Conservation (phyloP, 306 rosid genomes). For the Cucumis melo region DNA sequence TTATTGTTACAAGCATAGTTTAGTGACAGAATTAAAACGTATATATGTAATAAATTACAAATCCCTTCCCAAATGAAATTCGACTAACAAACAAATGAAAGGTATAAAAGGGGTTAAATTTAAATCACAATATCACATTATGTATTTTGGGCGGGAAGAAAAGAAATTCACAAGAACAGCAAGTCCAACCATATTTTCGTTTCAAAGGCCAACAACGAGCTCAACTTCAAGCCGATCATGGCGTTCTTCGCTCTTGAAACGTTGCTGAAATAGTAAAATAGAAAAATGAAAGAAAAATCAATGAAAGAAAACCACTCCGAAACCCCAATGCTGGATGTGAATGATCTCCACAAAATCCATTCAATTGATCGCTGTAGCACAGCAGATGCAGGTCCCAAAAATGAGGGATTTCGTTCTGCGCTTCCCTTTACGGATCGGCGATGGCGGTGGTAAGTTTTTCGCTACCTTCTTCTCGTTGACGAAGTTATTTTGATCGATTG, state of each 20-base stretch:
- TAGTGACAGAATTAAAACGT: too few species aligned
- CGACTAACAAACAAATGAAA: neutral
- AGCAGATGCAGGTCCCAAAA: constrained; percentile 75
- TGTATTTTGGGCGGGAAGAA: neutral
- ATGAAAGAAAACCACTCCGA: neutral
- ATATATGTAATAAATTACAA: neutral
- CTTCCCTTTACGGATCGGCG: constrained; percentile 43
- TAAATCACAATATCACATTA: neutral
- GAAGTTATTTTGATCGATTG: constrained; percentile 18
- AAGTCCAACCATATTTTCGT: too few species aligned
- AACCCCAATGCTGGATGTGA: neutral
- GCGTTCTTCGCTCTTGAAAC: neutral
- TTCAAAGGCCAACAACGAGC: neutral
- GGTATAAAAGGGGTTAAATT: neutral
- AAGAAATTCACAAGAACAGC: neutral
- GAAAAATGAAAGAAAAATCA: neutral
- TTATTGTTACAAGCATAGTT: too few species aligned
- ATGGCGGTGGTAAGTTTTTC: constrained; percentile 19
- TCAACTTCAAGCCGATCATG: neutral
- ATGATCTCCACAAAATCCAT: neutral
- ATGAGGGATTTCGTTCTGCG: constrained; percentile 33
- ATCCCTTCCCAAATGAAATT: neutral
- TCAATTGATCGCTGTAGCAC: constrained; percentile 50
- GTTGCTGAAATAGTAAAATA: neutral
- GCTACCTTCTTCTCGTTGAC: constrained; percentile 4